Base-by-base conservation (phyloP, 768 basidiomycete genomes). In the Macrolepiota albuminosa region DNA sequence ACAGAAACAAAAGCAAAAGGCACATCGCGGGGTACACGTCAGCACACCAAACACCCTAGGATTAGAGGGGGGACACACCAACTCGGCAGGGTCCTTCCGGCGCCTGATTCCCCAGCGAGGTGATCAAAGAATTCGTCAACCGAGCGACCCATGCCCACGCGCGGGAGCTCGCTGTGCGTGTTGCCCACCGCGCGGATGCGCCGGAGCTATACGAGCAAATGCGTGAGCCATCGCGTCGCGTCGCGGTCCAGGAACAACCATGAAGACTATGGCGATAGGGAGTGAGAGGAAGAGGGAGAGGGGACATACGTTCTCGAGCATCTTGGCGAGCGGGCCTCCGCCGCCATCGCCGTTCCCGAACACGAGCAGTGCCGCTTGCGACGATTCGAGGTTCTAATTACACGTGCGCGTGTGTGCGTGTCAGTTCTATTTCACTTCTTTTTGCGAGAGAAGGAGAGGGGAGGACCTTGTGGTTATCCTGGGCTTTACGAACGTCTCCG, bases 281-380 rank as follows among this genome's bases (percentile, higher is more conserved):
- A 8, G 18, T 1, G 6, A 18, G 2, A 18, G 18, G 18, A 6
- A 18, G 0, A 5, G 5, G 18, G 6, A 6, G 8, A 8, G 16
- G 11, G 11, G 13, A 48, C 83, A 54, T 56, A 93, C 92, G 66
- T 91, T 98, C 76, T 98, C 97, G 43, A 99, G 77, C 97, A 99
- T 99, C 72, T 86, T 88, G 0, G 86, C 77, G 18, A 94, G 75
- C 9, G 93, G 93, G 3, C 93, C 93, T 57, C 93, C 91, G 69
- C 91, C 91, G 1, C 97, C 97, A 68, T 99, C 97, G 9, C 97
- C 97, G 69, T 98, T 98, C 14, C 97, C 97, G 65, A 97, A 99
- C 0, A 97, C 92, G 2, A 95, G 83, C 16, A 97, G 79, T 0
- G 93, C 84, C 16, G 84, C 80, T 58, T 85, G 84, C 1, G 83